phyloP scores from a whole-genome alignment of 441 rosid species.

The Erysimum cheiri region DNA sequence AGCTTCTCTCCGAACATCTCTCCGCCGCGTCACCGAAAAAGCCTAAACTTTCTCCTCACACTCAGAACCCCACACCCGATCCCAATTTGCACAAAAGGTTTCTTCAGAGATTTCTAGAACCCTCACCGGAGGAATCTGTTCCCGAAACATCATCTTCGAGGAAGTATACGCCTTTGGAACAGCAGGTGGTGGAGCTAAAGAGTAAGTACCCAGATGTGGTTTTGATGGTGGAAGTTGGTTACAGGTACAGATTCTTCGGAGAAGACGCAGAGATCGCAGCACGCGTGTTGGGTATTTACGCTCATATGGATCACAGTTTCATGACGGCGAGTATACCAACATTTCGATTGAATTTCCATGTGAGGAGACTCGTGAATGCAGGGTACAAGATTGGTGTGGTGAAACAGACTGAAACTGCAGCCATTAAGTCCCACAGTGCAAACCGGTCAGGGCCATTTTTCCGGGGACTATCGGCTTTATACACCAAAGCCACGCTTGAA shows the following conservation, averaged over 20 bases:
- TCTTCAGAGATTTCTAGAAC: conserved; percentile 59
- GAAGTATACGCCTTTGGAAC: conserved; percentile 85
- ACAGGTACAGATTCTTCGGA: conserved; percentile 87
- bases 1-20: conserved; percentile 63
- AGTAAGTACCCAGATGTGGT: conserved; percentile 73
- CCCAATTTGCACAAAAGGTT: conserved; percentile 57
- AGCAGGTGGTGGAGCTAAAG: conserved; percentile 85
- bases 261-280: conserved; percentile 87
- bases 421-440: conserved; percentile 82
- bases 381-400: conserved; percentile 95
- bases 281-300: conserved; percentile 74
- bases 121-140: conserved; percentile 31
- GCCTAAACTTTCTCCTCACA: conserved; percentile 62
- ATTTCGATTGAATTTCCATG: conserved; percentile 80
- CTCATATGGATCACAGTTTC: conserved; percentile 79
- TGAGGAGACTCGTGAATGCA: conserved; percentile 81
- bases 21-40: conserved; percentile 52
- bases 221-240: conserved; percentile 94
- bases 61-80: conserved; percentile 51
- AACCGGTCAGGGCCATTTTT: conserved; percentile 70
- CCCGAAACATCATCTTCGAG: conserved; percentile 36
- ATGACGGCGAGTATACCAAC: conserved; percentile 92
- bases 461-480: conserved; percentile 82
- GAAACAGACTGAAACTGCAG: conserved; percentile 96
- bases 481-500: conserved; percentile 89